Evolutionary conservation across 2,329 filamentous ascomycete genomes (phyloP), one percentile per base, ranked within the genome.

Genomic region (Claviceps lovelessii): DNA sequence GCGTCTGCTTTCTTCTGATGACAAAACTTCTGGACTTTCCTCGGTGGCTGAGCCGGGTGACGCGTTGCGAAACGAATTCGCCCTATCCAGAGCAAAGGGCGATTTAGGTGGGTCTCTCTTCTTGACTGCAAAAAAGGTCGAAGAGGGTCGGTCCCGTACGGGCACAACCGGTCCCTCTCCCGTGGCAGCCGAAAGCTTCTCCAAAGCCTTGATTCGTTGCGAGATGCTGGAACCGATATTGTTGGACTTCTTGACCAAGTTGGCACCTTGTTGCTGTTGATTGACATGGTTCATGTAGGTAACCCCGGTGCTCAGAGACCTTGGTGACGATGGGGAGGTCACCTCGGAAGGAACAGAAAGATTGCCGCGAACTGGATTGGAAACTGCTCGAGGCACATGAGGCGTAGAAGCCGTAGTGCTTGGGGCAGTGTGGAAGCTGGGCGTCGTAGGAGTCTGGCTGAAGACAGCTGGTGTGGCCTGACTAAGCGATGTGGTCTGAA

Each of bases 201-300:
- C 88, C 53, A 98, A 75, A 7, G 90, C 90, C 69, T 95, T 94
- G 67, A 97, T 97, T 46, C 93, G 85, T 67, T 91, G 88, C 3
- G 91, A 94, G 57, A 98, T 96, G 61, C 88, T 90, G 9, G 87
- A 90, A 8, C 89, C 90, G 29, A 97, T 80, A 63, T 88, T 93
- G 41, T 51, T 54, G 60, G 84, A 77, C 67, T 90, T 94, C 55
- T 66, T 68, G 49, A 77, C 72, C 51, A 85, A 64, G 52, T 77
- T 76, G 15, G 78, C 66, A 15, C 68, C 69, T 48, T 65, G 67
- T 35, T 73, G 78, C 23, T 23, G 23, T 58, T 77, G 79, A 8
- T 72, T 73, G 50, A 78, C 71, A 56, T 73, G 78, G 60, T 79
- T 77, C 55, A 80, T 61, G 60, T 75, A 81, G 13, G 77, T 76